These are phyloP conservation scores for Daldinia decipiens DNA, from an alignment of 495 filamentous ascomycete genomes.

Conservation along the genomic window DNA sequence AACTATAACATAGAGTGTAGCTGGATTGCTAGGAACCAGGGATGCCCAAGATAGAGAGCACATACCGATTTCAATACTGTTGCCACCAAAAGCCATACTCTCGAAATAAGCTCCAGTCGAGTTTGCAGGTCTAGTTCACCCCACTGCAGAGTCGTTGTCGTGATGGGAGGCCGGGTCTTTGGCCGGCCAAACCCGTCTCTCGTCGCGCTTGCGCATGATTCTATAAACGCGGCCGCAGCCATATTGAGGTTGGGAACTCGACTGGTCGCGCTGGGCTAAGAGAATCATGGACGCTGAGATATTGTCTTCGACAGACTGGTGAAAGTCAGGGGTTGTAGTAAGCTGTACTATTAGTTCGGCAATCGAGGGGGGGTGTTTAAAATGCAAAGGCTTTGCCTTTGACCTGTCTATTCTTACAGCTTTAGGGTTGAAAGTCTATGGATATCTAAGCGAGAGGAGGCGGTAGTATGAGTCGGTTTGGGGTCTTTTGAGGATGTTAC, in stretches of 20 bases:
- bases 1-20: slow-evolving; percentile 14
- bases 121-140: slow-evolving; percentile 52
- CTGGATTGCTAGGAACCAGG: slow-evolving; percentile 35
- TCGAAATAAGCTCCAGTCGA: slow-evolving; percentile 51
- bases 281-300: slow-evolving; percentile 57
- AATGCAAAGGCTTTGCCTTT: slow-evolving; percentile 6
- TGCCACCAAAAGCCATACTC: slow-evolving; percentile 48
- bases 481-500: slow-evolving; percentile 30
- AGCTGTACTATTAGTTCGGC: slow-evolving; percentile 29
- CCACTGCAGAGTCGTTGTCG: slow-evolving; percentile 47
- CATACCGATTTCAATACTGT: slow-evolving; percentile 40
- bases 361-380: slow-evolving; percentile 5
- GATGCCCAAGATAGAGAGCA: slow-evolving; percentile 20
- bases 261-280: slow-evolving; percentile 49
- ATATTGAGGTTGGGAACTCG: slow-evolving; percentile 55
- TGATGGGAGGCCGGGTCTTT: slow-evolving; percentile 43
- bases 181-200: slow-evolving; percentile 42
- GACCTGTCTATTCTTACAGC: slow-evolving; percentile 35
- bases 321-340: slow-evolving; percentile 13
- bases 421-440: slow-evolving; percentile 23
- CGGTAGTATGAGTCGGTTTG: slow-evolving; percentile 18
- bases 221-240: slow-evolving; percentile 54
- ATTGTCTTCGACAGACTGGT: slow-evolving; percentile 35
- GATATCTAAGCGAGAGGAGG: slow-evolving; percentile 29
- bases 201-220: slow-evolving; percentile 48